These are phyloP conservation scores for Labyrinthula sp. DNA, from an alignment of 352 stramenopile genomes.

Conservation along the genomic window DNA sequence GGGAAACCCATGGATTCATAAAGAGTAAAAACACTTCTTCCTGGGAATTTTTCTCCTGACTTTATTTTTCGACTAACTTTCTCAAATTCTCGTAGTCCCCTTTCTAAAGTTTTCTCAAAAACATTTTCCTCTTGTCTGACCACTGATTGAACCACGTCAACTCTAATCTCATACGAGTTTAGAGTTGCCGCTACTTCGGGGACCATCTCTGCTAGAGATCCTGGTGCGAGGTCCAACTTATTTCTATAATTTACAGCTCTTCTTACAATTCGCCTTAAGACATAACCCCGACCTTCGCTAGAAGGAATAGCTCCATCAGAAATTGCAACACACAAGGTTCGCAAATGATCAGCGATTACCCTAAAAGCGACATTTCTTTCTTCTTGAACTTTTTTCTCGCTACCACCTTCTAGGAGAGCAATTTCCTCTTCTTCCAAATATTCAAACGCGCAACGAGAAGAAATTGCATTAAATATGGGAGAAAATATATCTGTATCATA, in stretches of 20 bases:
- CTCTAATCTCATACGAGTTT: conserved; percentile 71
- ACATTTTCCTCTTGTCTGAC: conserved; percentile 87
- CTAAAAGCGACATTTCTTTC: conserved; percentile 56
- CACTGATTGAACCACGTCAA: too few relatives aligned
- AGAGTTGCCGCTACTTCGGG: conserved; percentile 68
- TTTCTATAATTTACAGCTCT: conserved; percentile 88
- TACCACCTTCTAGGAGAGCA: conserved; percentile 49
- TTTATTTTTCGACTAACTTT: conserved; percentile 46
- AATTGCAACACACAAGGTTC: conserved; percentile 89
- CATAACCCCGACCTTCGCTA: conserved; percentile 92
- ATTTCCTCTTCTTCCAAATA: too few relatives aligned
- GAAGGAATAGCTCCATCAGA: conserved; percentile 81
- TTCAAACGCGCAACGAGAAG: too few relatives aligned
- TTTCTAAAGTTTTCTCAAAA: conserved; percentile 57
- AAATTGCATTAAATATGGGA: conserved; percentile 79
- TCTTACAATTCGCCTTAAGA: conserved; percentile 87
- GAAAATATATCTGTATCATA: conserved; percentile 97
- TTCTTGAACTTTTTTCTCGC: conserved; percentile 62
- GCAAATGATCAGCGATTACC: conserved; percentile 90
- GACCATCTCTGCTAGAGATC: conserved; percentile 81
- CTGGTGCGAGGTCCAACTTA: conserved; percentile 74
- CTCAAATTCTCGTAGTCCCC: conserved; percentile 60
- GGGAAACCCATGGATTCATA: conserved; percentile 98
- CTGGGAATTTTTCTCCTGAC: conserved; percentile 45
- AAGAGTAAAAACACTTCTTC: conserved; percentile 84